Evolutionary conservation across 441 rosid species (phyloP).

Genomic region (Pelargonium cotyledonis): DNA sequence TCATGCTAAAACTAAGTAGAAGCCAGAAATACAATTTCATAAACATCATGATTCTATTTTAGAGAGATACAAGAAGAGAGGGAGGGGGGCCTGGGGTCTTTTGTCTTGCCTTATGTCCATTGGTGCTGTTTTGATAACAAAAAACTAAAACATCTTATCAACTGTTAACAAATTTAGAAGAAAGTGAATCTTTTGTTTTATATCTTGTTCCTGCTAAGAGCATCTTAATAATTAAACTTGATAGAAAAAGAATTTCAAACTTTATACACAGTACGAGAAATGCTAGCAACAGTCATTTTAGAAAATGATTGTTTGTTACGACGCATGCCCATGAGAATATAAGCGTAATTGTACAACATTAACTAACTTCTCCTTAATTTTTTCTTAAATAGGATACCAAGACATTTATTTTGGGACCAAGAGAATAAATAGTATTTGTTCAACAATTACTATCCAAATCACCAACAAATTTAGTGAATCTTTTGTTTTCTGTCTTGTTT

Average conservation of each 20-base stretch:
- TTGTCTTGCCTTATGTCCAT: background rate
- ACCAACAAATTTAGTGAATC: too few species aligned
- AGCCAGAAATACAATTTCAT: constrained; percentile 30
- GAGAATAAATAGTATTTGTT: too few species aligned
- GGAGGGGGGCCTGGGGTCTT: background rate
- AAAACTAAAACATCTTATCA: background rate
- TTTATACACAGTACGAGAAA: background rate
- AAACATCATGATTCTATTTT: constrained; percentile 22
- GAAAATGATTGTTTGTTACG: too few species aligned
- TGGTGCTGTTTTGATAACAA: background rate
- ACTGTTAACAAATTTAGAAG: constrained; percentile 8
- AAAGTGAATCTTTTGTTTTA: constrained; percentile 24
- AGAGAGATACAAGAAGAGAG: background rate
- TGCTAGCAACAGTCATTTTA: too few species aligned
- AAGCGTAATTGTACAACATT: too few species aligned
- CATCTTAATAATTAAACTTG: constrained; percentile 4
- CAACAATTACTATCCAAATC: too few species aligned
- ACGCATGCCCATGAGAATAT: too few species aligned
- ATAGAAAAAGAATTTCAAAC: too few species aligned
- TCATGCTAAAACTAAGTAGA: constrained; percentile 25
- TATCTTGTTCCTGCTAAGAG: background rate
- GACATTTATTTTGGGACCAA: too few species aligned
- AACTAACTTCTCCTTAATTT: too few species aligned
- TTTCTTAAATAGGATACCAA: too few species aligned
- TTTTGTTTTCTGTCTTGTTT: constrained; percentile 2